Percentiles rank a stretch among this genome's conserved stretches.
Conservation (phyloP, 108 stramenopile genomes). For the Chaetoceros muelleri region DNA sequence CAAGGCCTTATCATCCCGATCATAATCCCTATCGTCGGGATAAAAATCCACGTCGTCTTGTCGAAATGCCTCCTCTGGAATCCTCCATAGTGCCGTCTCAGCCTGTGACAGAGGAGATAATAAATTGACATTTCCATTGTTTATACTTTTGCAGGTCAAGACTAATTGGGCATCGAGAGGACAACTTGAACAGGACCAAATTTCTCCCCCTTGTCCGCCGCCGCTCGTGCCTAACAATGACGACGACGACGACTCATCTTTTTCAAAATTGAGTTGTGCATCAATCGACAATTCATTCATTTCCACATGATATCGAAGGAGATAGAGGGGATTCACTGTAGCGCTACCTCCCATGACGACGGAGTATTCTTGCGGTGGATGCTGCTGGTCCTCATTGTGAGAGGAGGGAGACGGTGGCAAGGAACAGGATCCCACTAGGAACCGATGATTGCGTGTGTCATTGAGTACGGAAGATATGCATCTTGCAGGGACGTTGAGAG, state of each 20-base stretch:
- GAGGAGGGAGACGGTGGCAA: background rate
- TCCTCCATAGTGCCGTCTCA: constrained; percentile 24
- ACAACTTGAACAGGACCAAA: constrained; percentile 16
- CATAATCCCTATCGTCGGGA: background rate
- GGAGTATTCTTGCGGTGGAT: background rate
- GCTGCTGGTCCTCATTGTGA: background rate
- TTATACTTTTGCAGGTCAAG: constrained; percentile 16
- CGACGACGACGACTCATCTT: constrained; percentile 18
- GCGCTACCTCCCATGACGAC: background rate
- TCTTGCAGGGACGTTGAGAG: constrained; percentile 24
- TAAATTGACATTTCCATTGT: background rate
- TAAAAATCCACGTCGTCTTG: background rate
- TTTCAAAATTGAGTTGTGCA: constrained; percentile 12
- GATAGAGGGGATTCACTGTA: constrained; percentile 15
- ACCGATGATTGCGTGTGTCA: constrained; percentile 21
- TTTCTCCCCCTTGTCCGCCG: background rate
- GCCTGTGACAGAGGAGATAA: background rate
- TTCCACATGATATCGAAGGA: constrained; percentile 28
- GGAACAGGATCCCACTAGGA: constrained; percentile 32
- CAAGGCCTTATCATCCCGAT: background rate
- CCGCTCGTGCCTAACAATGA: no score
- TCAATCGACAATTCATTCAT: constrained; percentile 26
- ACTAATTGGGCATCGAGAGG: constrained; percentile 25
- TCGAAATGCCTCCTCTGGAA: background rate
- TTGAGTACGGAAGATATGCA: constrained; percentile 24